Evolutionary conservation across 2,329 filamentous ascomycete species (phyloP).

Genomic region (Aureobasidium sp.): DNA sequence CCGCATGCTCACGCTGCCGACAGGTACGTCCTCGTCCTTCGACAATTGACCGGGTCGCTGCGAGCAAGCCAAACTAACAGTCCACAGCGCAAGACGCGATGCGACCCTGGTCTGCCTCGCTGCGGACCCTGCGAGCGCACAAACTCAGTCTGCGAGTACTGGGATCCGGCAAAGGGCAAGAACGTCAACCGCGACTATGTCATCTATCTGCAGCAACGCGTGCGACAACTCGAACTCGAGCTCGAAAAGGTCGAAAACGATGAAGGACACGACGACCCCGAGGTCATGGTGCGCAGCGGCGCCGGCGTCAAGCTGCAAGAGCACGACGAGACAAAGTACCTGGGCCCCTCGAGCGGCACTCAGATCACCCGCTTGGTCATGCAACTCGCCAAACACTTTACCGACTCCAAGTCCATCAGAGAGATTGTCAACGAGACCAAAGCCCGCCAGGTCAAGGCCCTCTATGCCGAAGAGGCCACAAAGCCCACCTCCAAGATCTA

Average conservation of each 20-base stretch:
- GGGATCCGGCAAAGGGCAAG: constrained; percentile 76
- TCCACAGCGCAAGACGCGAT: constrained; percentile 85
- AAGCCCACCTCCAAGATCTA: constrained; percentile 74
- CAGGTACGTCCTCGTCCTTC: constrained; percentile 40
- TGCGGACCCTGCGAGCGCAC: constrained; percentile 90
- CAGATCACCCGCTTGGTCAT: constrained; percentile 92
- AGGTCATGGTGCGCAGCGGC: constrained; percentile 79
- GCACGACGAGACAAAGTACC: constrained; percentile 79
- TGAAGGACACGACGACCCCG: constrained; percentile 62
- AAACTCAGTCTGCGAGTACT: constrained; percentile 89
- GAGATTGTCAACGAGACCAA: constrained; percentile 78
- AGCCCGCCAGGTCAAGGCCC: constrained; percentile 59
- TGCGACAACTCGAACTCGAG: constrained; percentile 73
- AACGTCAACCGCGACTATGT: constrained; percentile 90
- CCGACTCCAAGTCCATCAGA: constrained; percentile 81
- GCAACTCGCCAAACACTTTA: constrained; percentile 92
- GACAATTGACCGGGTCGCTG: not conserved
- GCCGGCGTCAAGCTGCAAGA: constrained; percentile 73
- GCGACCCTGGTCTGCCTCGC: constrained; percentile 84
- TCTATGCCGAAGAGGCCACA: constrained; percentile 57
- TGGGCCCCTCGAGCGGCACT: constrained; percentile 91
- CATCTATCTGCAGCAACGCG: constrained; percentile 80
- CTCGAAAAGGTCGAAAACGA: constrained; percentile 72
- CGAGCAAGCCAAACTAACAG: not conserved
- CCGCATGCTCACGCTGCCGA: constrained; percentile 72